These are phyloP conservation scores for Apiospora marii DNA, from an alignment of 2,329 filamentous ascomycete genomes.

Conservation along the genomic window DNA sequence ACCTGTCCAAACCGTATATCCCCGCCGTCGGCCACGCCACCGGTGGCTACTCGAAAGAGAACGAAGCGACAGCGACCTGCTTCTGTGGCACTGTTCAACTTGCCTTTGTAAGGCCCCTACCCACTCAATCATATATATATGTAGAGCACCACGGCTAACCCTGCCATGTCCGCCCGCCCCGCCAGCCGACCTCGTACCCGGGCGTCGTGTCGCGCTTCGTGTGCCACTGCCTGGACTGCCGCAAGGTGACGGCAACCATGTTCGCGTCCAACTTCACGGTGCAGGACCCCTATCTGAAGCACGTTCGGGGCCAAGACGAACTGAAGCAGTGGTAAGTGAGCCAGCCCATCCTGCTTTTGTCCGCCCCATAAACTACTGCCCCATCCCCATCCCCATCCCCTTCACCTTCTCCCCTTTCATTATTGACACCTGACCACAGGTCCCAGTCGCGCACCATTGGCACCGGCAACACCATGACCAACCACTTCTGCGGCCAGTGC, in stretches of 20 bases:
- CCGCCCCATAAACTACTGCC: neutral
- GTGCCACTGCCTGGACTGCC: conserved; percentile 69
- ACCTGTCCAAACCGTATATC: conserved; percentile 35
- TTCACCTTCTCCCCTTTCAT: too few relatives aligned
- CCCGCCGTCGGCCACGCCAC: conserved; percentile 46
- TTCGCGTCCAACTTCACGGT: conserved; percentile 67
- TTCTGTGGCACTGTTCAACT: conserved; percentile 65
- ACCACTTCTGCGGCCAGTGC: conserved; percentile 67
- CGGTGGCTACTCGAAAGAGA: conserved; percentile 54
- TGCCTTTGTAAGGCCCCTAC: conserved; percentile 51
- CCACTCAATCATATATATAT: neutral
- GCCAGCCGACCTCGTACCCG: conserved; percentile 52
- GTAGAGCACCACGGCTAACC: neutral
- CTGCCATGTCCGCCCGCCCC: neutral
- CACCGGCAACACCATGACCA: conserved; percentile 61
- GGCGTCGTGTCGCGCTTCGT: conserved; percentile 59
- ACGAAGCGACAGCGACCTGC: conserved; percentile 64
- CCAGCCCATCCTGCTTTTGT: too few relatives aligned
- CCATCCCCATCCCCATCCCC: neutral
- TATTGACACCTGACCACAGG: neutral
- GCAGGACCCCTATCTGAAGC: conserved; percentile 51
- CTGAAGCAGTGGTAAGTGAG: conserved; percentile 44
- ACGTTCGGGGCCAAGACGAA: conserved; percentile 59
- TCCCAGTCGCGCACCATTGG: conserved; percentile 55
- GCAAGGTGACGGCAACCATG: conserved; percentile 69